Evolutionary conservation across 805 yeast genomes (phyloP).

Genomic region (Cephaloascus fragrans): DNA sequence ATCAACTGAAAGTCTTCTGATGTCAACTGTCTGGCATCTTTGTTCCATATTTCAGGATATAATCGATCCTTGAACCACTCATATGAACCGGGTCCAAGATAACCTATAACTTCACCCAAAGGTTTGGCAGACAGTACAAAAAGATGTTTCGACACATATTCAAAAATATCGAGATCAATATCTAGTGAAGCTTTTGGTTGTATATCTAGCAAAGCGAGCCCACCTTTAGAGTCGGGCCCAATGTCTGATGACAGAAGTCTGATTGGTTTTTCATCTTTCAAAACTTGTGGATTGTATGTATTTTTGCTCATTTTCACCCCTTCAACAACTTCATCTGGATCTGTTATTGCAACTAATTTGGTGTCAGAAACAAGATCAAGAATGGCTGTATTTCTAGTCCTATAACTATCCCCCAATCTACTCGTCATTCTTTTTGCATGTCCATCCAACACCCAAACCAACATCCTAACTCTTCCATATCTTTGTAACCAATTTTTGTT

Average conservation of each 20-base stretch:
- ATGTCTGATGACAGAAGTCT: slow-evolving; percentile 14
- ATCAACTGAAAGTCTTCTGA: slow-evolving; percentile 45
- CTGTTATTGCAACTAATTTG: slow-evolving; percentile 38
- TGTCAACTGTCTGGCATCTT: slow-evolving; percentile 37
- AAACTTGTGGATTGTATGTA: slow-evolving; percentile 24
- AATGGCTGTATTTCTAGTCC: slow-evolving; percentile 58
- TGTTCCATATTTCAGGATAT: slow-evolving; percentile 31
- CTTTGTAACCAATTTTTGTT: slow-evolving; percentile 66
- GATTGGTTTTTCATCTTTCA: slow-evolving; percentile 26
- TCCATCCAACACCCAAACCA: background rate
- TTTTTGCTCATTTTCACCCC: background rate
- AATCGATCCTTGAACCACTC: slow-evolving; percentile 30
- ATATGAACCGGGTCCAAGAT: slow-evolving; percentile 77
- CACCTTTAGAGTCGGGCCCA: slow-evolving; percentile 14
- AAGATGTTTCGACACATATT: slow-evolving; percentile 55
- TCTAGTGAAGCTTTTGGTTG: slow-evolving; percentile 25
- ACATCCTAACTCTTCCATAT: slow-evolving; percentile 52
- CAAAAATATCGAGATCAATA: slow-evolving; percentile 49
- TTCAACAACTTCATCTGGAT: slow-evolving; percentile 14
- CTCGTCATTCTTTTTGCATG: slow-evolving; percentile 52
- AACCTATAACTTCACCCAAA: slow-evolving; percentile 32
- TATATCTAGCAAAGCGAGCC: slow-evolving; percentile 45
- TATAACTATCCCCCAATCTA: slow-evolving; percentile 33
- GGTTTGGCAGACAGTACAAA: slow-evolving; percentile 38
- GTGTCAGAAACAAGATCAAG: slow-evolving; percentile 56